Evolutionary conservation across 2,329 filamentous ascomycete genomes (phyloP), one percentile per base, ranked within the genome.

Genomic region (Stachybotrys chlorohalonatus): DNA sequence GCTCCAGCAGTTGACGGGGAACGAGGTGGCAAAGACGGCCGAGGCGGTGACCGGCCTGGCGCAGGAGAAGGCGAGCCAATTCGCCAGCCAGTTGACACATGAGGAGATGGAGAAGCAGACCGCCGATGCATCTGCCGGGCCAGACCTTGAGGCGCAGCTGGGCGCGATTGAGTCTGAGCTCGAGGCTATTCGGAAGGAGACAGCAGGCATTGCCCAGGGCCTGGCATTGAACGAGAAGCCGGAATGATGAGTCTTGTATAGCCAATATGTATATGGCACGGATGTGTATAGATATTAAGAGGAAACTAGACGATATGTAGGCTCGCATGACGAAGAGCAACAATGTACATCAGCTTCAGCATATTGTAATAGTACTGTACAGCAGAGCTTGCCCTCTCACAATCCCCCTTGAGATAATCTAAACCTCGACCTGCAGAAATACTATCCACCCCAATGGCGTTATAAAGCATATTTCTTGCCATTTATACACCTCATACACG

Each of bases 201-300:
- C 58, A 9, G 54, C 49, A 9, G 55, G 59, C 45, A 64, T 66
- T 49, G 64, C 68, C 58, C 51, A 59, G 9, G 61, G 60, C 15
- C 17, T 60, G 24, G 55, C 51, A 49, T 36, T 17, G 3, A 42
- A 42, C 3, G 2, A 13, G 36, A 42, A 42, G 36, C 13, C 36
- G 36, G 13, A 42, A 31, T 45, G 47, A 45, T 45, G 50, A 30
- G 30, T 53, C 52, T 55, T 55, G 51, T 49, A 55, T 55, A 52
- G 48, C 36, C 36, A 42, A 9, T 5, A 13, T 13, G 39, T 32
- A 39, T 13, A 52, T 32, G 50, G 17, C n/a, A 15, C 15, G 17
- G 32, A 51, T n/a, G 49, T 32, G 49, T 51, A 51, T 51, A 32
- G 36, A 39, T 32, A 32, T 16, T 42, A 2, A 42, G 36, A 42